These are phyloP conservation scores for Pleurotus tuber-regium DNA, from an alignment of 768 basidiomycete genomes.

Conservation along the genomic window DNA sequence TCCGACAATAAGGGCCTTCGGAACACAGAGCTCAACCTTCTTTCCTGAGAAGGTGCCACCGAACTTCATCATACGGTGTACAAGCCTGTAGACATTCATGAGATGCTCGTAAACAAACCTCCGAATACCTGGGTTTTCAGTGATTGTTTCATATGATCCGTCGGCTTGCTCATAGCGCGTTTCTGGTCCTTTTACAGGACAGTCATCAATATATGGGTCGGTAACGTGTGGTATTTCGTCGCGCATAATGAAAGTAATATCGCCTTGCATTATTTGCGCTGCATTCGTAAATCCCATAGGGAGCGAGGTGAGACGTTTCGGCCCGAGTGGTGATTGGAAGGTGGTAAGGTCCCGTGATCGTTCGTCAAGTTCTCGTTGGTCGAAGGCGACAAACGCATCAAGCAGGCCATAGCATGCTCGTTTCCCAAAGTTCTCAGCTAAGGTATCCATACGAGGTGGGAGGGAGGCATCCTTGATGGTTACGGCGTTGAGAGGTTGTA, in stretches of 20 bases:
- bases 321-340: constrained; percentile 34
- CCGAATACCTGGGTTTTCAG: constrained; percentile 31
- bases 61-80: constrained; percentile 32
- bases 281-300: constrained; percentile 41
- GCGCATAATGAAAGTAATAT: constrained; percentile 34
- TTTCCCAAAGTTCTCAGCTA: too few species aligned
- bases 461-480: background rate
- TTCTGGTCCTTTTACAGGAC: constrained; percentile 29
- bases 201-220: constrained; percentile 37
- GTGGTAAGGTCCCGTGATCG: constrained; percentile 35
- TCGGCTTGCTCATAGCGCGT: constrained; percentile 25
- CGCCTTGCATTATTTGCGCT: constrained; percentile 36
- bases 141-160: constrained; percentile 32
- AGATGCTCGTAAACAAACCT: constrained; percentile 40
- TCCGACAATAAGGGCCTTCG: constrained; percentile 29
- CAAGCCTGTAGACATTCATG: constrained; percentile 29
- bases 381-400: too few species aligned
- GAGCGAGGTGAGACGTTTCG: constrained; percentile 24
- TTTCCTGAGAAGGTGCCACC: constrained; percentile 35
- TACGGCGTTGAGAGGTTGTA: constrained; percentile 19
- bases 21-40: constrained; percentile 29
- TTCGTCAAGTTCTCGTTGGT: too few species aligned
- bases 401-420: too few species aligned
- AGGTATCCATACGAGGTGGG: too few species aligned
- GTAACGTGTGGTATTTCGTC: constrained; percentile 37